A percentile compares a stretch with the other conserved stretches of the same genome.
These are phyloP conservation scores for Mucor piriformis DNA, from an alignment of 371 early-diverging fungal genomes.

Conservation along the genomic window DNA sequence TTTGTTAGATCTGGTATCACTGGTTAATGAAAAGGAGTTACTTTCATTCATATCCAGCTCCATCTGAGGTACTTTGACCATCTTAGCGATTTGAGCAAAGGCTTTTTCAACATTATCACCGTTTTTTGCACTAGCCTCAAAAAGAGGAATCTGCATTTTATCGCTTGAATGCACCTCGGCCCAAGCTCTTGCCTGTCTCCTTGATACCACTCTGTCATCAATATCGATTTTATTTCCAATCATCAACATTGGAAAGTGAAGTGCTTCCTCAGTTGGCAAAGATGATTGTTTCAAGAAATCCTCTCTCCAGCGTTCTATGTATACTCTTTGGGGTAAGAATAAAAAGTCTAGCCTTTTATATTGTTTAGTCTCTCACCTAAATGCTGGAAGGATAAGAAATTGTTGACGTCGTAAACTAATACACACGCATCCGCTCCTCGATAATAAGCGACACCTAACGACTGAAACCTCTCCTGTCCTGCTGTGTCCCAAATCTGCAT, in stretches of 20 bases:
- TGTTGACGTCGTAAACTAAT: conserved; percentile 94
- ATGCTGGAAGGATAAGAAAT: conserved; percentile 89
- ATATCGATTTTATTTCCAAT: conserved; percentile 97
- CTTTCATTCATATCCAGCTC: conserved; percentile 53
- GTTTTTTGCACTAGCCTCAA: conserved; percentile 93
- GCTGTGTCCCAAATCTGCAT: conserved; percentile 83
- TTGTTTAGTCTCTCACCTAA: conserved; percentile 56
- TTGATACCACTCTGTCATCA: conserved; percentile 80
- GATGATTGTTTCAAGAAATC: conserved; percentile 84
- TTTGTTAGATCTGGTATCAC: conserved; percentile 8
- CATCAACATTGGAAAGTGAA: conserved; percentile 86
- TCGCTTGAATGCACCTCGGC: conserved; percentile 49
- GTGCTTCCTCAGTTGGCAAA: conserved; percentile 68
- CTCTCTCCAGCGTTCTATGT: conserved; percentile 83
- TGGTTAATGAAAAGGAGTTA: conserved; percentile 23
- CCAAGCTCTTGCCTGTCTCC: conserved; percentile 58
- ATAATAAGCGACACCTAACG: conserved; percentile 95
- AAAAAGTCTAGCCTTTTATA: neutral
- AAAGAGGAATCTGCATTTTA: conserved; percentile 75
- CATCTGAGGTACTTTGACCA: conserved; percentile 59
- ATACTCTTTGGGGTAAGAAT: neutral
- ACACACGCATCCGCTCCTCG: conserved; percentile 98
- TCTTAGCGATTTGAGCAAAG: conserved; percentile 83
- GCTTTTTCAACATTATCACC: conserved; percentile 92
- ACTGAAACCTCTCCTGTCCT: conserved; percentile 95